phyloP scores from a whole-genome alignment of 176 grass and related monocot species.

The Phyllostachys edulis region DNA sequence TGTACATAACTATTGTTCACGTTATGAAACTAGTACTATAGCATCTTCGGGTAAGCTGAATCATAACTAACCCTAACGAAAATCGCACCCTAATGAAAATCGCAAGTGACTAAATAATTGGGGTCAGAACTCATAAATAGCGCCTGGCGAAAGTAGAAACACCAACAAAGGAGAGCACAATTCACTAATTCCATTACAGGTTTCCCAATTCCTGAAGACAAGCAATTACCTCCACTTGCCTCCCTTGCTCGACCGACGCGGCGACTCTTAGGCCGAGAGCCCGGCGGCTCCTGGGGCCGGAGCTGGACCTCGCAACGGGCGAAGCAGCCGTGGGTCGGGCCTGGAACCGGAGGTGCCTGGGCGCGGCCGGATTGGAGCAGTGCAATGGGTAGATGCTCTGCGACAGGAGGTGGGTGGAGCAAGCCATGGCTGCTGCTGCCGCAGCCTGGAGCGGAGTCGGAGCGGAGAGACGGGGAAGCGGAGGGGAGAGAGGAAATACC shows the following conservation, averaged over 20 bases:
- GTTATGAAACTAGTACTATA: not conserved
- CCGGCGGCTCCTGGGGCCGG: slow-evolving; percentile 17
- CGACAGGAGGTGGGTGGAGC: slow-evolving; percentile 65
- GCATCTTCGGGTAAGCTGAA: not conserved
- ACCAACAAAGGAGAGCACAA: not conserved
- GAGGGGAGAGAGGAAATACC: not conserved
- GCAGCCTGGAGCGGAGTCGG: not conserved
- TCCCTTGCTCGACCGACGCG: slow-evolving; percentile 56
- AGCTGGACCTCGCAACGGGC: slow-evolving; percentile 18
- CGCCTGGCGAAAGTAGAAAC: not conserved
- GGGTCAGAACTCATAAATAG: not conserved
- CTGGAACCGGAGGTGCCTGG: slow-evolving; percentile 33
- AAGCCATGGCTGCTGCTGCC: slow-evolving; percentile 45
- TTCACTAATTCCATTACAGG: not conserved
- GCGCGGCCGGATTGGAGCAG: not conserved
- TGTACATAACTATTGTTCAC: not conserved
- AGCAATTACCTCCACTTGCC: slow-evolving; percentile 75
- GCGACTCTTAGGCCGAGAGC: slow-evolving; percentile 25
- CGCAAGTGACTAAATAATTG: not conserved
- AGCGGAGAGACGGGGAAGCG: not conserved
- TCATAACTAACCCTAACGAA: not conserved
- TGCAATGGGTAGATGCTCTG: slow-evolving; percentile 53
- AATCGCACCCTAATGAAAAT: not conserved
- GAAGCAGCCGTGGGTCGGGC: not conserved
- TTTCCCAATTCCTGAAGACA: not conserved